Conservation (phyloP, 1,139 yeast species). For the Eremothecium cymbalariae region DNA sequence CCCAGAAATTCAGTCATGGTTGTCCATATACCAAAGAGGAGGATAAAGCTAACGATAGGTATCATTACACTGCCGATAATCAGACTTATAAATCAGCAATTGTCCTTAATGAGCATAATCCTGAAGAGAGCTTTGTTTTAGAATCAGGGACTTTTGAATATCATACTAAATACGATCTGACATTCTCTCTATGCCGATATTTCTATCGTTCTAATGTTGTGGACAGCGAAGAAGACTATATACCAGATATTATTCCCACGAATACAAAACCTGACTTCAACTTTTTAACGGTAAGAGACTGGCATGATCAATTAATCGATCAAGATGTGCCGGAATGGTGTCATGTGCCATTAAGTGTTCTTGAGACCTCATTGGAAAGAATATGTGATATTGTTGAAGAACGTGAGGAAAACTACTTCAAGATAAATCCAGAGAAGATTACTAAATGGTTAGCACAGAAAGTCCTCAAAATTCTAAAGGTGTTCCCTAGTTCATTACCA, state of each 20-base stretch:
- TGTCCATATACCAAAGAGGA: constrained; percentile 17
- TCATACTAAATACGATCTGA: constrained; percentile 39
- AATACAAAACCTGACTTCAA: constrained; percentile 10
- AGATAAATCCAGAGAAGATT: constrained; percentile 35
- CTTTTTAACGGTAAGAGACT: constrained; percentile 30
- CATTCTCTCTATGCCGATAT: constrained; percentile 36
- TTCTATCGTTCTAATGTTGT: constrained; percentile 29
- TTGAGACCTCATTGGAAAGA: constrained; percentile 28
- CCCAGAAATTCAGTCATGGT: constrained; percentile 29
- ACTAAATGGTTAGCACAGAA: constrained; percentile 33
- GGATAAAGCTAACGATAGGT: constrained; percentile 23
- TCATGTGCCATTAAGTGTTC: constrained; percentile 13
- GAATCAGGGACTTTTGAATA: constrained; percentile 36
- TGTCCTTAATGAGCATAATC: constrained; percentile 28
- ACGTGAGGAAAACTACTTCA: constrained; percentile 43
- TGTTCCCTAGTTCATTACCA: constrained; percentile 31
- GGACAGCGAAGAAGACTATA: constrained; percentile 22
- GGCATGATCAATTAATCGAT: constrained; percentile 30
- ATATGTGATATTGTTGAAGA: constrained; percentile 44
- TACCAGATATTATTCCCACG: constrained; percentile 14
- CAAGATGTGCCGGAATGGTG: constrained; percentile 21
- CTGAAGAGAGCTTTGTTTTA: constrained; percentile 27
- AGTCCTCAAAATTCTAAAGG: constrained; percentile 30
- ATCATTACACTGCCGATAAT: constrained; percentile 28
- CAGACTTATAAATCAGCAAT: constrained; percentile 32